Evolutionary conservation across 1,284 basidiomycete species (phyloP), one percentile per base, ranked within the genome.

Genomic region (Flammula alnicola): DNA sequence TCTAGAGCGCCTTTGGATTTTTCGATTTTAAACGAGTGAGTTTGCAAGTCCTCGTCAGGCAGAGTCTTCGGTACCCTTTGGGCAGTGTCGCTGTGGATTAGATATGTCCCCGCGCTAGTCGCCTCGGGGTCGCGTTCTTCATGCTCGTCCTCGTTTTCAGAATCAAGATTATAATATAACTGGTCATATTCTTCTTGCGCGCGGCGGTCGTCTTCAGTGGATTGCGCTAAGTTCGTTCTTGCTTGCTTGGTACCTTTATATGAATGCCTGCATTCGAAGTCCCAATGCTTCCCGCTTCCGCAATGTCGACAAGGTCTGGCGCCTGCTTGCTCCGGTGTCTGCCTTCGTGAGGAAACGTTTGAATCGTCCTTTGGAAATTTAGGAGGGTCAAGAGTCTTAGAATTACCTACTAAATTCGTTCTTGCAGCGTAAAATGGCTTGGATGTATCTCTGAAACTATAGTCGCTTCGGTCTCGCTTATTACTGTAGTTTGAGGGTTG

Each of bases 221-320:
- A 10, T n/a, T 6, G 11, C 3, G 48, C 55, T 3, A 54, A 14
- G 17, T 65, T 63, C 3, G 47, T 45, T 20, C 63, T 39, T 17
- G 60, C 63, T 3, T 25, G 16, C 26, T 40, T 23, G 2, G 51
- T 52, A 3, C 56, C 54, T 44, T 62, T 48, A 63, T 61, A 6
- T 8, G 54, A 29, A 36, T 56, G 48, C 20, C 50, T 51, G 23
- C 57, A 59, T 17, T 59, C 57, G 9, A 48, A 31, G 39, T 73
- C 68, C 71, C 70, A 73, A 27, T 73, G 69, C n/a, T 63, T 63
- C 1, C 42, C 55, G 26, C 66, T 69, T 7, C 71, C 68, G 44
- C 71, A 74, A 25, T 69, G 65, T n/a, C 62, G 49, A 54, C 71
- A 74, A 0, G 69, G 67, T 29, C 66, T 33, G 12, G 63, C 64